Base-by-base conservation (phyloP, 164 flowering plant genomes). In the Magnolia officinalis region DNA sequence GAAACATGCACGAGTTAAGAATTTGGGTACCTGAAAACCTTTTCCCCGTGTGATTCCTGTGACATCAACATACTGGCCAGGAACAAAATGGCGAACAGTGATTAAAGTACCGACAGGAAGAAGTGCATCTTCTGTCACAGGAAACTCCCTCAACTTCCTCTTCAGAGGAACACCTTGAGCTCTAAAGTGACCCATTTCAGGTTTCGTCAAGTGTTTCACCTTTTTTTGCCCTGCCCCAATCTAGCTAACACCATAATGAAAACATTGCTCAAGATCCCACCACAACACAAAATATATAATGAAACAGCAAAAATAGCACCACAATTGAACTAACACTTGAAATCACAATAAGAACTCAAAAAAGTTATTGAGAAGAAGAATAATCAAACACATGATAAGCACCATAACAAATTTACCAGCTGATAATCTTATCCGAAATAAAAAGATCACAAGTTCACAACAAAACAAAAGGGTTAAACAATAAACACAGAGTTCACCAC, bases 111-210 rank as follows among this genome's bases (percentile, higher is more conserved):
- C 99, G 81, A 91, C 84, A n/a, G 99, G 98, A 69, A 96, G 93
- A 76, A 96, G 94, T 0, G 91, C 99, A 85, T 96, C 99, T 80
- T 94, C 93, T 11, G 98, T 89, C 29, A 96, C 97, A 1, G 95
- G 99, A 68, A 96, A 96, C 85, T 96, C 99, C 83, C 85, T 88
- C 81, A 96, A 80, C 80, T 96, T 94, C 82, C 99, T 89, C 87
- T 91, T 96, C 90, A 96, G 55, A 11, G 96, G 96, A 68, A 96
- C 97, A 50, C 91, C 97, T 82, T 92, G 99, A 75, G 97, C 92
- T 85, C 99, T 89, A 84, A 92, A 96, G 86, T 96, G 99, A 63
- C 99, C 99, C 73, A 96, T 88, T 82, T 94, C 97, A 20, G 99
- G 92, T 72, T 91, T 92, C 4, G 89, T 92, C 89, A 96, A 87